Percentiles rank a stretch among this genome's conserved stretches.
Evolutionary conservation across 1,284 basidiomycete genomes (phyloP).

Genomic region (Filobasidium uniguttulatum): DNA sequence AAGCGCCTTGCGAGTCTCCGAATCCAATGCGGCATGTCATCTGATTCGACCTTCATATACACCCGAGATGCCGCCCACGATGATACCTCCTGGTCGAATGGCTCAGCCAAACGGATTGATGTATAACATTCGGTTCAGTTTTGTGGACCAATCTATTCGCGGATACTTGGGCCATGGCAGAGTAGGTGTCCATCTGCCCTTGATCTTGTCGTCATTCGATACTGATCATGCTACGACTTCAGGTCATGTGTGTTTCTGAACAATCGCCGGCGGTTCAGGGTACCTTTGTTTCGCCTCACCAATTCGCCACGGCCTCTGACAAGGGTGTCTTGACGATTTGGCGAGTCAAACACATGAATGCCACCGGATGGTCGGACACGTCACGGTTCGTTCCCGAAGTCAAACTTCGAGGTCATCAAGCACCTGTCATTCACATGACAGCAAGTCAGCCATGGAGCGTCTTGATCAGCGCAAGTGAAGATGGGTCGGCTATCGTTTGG

Average conservation of each 20-base stretch:
- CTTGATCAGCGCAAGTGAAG: constrained; percentile 67
- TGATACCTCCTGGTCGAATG: constrained; percentile 21
- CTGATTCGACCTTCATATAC: constrained; percentile 12
- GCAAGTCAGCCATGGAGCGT: constrained; percentile 72
- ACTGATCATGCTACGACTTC: not conserved
- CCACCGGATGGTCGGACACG: constrained; percentile 7
- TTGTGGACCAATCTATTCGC: constrained; percentile 26
- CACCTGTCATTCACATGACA: constrained; percentile 52
- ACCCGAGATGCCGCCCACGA: constrained; percentile 10
- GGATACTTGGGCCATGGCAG: constrained; percentile 20
- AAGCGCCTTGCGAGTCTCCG: constrained; percentile 33
- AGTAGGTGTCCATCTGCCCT: constrained; percentile 11
- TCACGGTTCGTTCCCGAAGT: constrained; percentile 42
- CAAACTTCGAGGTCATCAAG: constrained; percentile 62
- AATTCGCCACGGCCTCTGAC: constrained; percentile 59
- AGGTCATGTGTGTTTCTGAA: constrained; percentile 47
- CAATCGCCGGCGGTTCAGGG: constrained; percentile 58
- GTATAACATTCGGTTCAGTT: constrained; percentile 31
- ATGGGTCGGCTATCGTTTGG: constrained; percentile 78
- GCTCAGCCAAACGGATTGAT: constrained; percentile 16
- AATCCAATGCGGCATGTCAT: constrained; percentile 17
- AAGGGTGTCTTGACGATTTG: constrained; percentile 68
- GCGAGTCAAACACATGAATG: constrained; percentile 43
- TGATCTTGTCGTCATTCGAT: not conserved
- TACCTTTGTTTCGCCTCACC: constrained; percentile 55